Conservation (phyloP, 768 basidiomycete species). For the Phylloporus arenicola region DNA sequence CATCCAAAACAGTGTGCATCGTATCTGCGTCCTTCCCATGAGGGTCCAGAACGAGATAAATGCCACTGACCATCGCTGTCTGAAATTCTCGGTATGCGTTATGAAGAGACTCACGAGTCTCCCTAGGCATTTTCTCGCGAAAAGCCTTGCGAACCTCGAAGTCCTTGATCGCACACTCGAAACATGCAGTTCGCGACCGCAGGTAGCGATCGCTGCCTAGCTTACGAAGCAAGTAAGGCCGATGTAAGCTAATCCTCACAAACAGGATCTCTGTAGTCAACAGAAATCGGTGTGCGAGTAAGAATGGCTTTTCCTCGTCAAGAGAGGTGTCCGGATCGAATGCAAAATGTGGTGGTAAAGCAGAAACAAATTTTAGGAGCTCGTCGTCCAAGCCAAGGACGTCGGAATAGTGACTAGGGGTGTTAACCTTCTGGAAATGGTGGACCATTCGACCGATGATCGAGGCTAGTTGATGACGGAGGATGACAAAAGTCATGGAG, state of each 20-base stretch:
- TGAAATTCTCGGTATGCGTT: slow-evolving; percentile 87
- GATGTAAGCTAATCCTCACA: slow-evolving; percentile 76
- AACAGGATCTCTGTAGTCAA: slow-evolving; percentile 87
- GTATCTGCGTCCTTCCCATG: slow-evolving; percentile 58
- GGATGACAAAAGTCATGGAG: slow-evolving; percentile 80
- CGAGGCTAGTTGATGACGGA: slow-evolving; percentile 73
- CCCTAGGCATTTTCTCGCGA: slow-evolving; percentile 53
- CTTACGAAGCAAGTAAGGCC: slow-evolving; percentile 78
- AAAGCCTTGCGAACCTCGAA: slow-evolving; percentile 74
- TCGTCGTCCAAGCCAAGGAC: slow-evolving; percentile 81
- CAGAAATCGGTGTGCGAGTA: slow-evolving; percentile 83
- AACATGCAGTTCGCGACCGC: slow-evolving; percentile 80
- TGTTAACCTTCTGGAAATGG: slow-evolving; percentile 84
- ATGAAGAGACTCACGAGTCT: slow-evolving; percentile 64
- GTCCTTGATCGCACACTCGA: slow-evolving; percentile 86
- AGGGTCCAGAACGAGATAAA: slow-evolving; percentile 78
- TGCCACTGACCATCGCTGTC: slow-evolving; percentile 84
- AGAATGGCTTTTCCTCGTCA: slow-evolving; percentile 57
- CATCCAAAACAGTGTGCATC: slow-evolving; percentile 78
- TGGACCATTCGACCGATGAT: slow-evolving; percentile 90
- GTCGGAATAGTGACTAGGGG: slow-evolving; percentile 76
- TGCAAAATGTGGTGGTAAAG: slow-evolving; percentile 75
- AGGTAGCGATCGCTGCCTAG: slow-evolving; percentile 75
- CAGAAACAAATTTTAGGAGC: slow-evolving; percentile 66
- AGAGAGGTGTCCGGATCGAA: slow-evolving; percentile 71